Evolutionary conservation across 208 protist species (phyloP).

Genomic region (Tritrichomonas musculus): DNA sequence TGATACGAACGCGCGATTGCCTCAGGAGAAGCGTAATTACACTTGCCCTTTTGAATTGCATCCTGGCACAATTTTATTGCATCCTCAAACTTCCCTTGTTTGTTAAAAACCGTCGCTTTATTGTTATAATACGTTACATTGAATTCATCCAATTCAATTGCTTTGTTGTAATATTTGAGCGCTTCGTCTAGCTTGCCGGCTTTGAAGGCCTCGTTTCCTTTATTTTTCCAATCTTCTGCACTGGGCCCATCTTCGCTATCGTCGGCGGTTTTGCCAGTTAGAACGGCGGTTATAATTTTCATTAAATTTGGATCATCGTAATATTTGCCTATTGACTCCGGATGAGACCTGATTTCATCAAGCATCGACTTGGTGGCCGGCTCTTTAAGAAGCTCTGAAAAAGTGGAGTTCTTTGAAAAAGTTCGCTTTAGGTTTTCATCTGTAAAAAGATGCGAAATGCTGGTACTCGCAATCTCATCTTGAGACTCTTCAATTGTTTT

Average conservation of each 20-base stretch:
- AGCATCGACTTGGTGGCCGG: not conserved
- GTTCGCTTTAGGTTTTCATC: not conserved
- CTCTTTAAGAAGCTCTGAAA: not conserved
- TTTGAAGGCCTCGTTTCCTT: constrained; percentile 37
- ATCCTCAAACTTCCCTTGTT: not conserved
- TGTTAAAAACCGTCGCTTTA: not conserved
- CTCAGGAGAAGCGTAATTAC: not conserved
- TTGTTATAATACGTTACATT: constrained; percentile 38
- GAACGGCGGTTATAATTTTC: not conserved
- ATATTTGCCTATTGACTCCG: not conserved
- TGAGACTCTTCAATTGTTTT: no score
- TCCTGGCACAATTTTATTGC: not conserved
- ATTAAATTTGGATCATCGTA: not conserved
- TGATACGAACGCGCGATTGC: not conserved
- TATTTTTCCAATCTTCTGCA: constrained; percentile 36
- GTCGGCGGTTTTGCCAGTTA: not conserved
- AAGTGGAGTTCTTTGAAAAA: not conserved
- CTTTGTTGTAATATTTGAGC: not conserved
- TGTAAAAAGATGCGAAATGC: not conserved
- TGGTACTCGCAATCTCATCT: no score
- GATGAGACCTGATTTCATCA: not conserved
- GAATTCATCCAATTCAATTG: constrained; percentile 3
- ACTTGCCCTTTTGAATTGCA: not conserved
- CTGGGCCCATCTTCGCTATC: not conserved
- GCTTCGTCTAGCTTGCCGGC: constrained; percentile 28